Base-by-base conservation (phyloP, 176 grass and related monocot species). In the Sorghum bicolor region DNA sequence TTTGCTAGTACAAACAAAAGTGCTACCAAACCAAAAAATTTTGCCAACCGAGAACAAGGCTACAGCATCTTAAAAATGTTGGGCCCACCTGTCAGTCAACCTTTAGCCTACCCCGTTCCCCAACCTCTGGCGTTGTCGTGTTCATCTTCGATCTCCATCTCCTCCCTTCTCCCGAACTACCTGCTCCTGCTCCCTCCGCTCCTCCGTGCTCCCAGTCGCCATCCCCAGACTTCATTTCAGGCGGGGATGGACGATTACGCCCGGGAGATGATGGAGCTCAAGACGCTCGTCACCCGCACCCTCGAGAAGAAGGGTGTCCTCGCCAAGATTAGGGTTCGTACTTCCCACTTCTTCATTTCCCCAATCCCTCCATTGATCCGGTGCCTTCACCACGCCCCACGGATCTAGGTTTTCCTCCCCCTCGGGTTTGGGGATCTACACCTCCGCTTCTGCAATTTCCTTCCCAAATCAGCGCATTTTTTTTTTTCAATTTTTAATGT, bases 241-340 rank as follows among this genome's bases (percentile, higher is more conserved):
- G 32, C 32, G 25, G 57, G 36, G 22, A 95, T 95, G 93, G 93
- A 95, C 83, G 93, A 95, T 61, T 97, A 94, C 87, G 91, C 91
- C 47, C 86, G 94, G 82, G 94, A 97, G 89, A 97, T 97, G 94
- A 97, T 97, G 94, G 94, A 97, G 78, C 94, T 97, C 62, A 97
- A 97, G 89, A 97, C 91, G 44, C 94, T 97, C 40, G 94, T 97
- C 89, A 97, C 94, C 12, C 94, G 91, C 41, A 94, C 91, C 64
- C 94, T 97, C 64, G 94, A 97, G 89, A 97, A 97, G 94, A 97
- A 97, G 84, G 94, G 94, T 45, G 91, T 97, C 62, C 94, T 97
- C 79, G 94, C 91, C 31, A 97, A 97, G 89, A 95, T 95, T 81
- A 92, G 93, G 93, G 93, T 95, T 78, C 29, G 36, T 67, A 1